Base-by-base conservation (phyloP, 2,329 filamentous ascomycete species). In the Byssoonygena ceratinophila region DNA sequence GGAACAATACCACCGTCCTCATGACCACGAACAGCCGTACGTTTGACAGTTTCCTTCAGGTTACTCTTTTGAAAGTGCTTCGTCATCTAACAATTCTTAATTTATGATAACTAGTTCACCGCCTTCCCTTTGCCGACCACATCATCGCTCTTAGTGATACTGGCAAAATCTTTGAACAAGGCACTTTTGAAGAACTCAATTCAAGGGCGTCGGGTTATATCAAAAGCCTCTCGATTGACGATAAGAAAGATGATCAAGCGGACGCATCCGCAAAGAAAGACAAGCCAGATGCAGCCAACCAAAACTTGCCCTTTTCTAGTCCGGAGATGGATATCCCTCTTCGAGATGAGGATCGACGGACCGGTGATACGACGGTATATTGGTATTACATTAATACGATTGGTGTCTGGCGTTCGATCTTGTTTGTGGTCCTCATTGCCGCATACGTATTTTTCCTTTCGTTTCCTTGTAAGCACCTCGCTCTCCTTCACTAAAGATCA, bases 1-100 rank as follows among this genome's bases (percentile, higher is more conserved):
- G 59, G 11, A 57, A 60, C n/a, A 59, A 63, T 0, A 62, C 62
- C 2, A 74, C 73, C 0, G 69, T 73, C 0, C 54, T 78, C 0
- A 60, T 78, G 3, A 68, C 68, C 1, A 73, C 73, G 0, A 71
- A 74, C 47, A 64, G 66, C 18, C 63, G 34, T 37, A 37, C 18
- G 14, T 37, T 37, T 37, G n/a, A 37, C 8, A 2, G 14, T 16
- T 37, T 37, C 8, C 14, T 9, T n/a, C 14, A 37, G 4, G 14
- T 37, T n/a, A n/a, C n/a, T n/a, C n/a, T n/a, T n/a, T n/a, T n/a
- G n/a, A n/a, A n/a, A n/a, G n/a, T n/a, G n/a, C n/a, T n/a, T n/a
- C n/a, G n/a, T n/a, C n/a, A n/a, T n/a, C n/a, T n/a, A n/a, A n/a
- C n/a, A n/a, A n/a, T n/a, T n/a, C n/a, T n/a, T n/a, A n/a, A n/a